A percentile compares a stretch with the other conserved stretches of the same genome.
Conservation (phyloP, 139 green algal species). For the Medakamo hakoo region DNA sequence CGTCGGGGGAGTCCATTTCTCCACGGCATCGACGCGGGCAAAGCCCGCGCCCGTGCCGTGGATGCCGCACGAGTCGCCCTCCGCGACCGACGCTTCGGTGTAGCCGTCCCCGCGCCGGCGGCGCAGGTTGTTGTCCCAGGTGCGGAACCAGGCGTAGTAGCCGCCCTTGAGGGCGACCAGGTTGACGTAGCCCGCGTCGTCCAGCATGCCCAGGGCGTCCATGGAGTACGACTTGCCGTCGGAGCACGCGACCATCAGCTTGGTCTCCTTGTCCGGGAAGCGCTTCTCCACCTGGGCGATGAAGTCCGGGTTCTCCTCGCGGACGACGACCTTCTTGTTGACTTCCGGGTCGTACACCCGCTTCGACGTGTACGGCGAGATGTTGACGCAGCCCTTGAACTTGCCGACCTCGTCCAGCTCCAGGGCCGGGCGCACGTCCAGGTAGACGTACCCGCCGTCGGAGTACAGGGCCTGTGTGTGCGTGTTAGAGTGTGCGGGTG, state of each 20-base stretch:
- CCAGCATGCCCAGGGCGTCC: conserved; percentile 53
- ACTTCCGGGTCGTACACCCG: conserved; percentile 28
- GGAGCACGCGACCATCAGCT: conserved; percentile 56
- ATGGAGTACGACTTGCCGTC: conserved; percentile 59
- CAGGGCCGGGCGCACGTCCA: conserved; percentile 54
- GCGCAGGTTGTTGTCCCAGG: conserved; percentile 27
- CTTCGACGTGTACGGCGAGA: conserved; percentile 27
- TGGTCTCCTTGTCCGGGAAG: conserved; percentile 55
- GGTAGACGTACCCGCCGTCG: conserved; percentile 45
- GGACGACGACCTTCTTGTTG: conserved; percentile 26
- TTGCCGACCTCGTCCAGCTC: conserved; percentile 56
- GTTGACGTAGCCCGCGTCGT: conserved; percentile 64
- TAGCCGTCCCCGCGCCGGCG: conserved; percentile 22
- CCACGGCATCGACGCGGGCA: conserved; percentile 27
- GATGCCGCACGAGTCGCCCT: conserved; percentile 45
- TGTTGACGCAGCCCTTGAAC: conserved; percentile 43
- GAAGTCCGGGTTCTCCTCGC: conserved; percentile 32
- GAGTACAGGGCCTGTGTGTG: conserved; percentile 36
- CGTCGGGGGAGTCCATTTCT: conserved; percentile 29
- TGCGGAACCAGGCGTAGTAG: conserved; percentile 57
- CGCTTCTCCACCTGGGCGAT: conserved; percentile 42
- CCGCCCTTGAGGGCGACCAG: conserved; percentile 53
- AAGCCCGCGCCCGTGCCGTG: conserved; percentile 45
- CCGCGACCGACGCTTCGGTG: conserved; percentile 21
- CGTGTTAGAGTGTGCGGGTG: not conserved